These are phyloP conservation scores for Paramyrothecium roridum DNA, from an alignment of 2,329 filamentous ascomycete genomes.

Conservation along the genomic window DNA sequence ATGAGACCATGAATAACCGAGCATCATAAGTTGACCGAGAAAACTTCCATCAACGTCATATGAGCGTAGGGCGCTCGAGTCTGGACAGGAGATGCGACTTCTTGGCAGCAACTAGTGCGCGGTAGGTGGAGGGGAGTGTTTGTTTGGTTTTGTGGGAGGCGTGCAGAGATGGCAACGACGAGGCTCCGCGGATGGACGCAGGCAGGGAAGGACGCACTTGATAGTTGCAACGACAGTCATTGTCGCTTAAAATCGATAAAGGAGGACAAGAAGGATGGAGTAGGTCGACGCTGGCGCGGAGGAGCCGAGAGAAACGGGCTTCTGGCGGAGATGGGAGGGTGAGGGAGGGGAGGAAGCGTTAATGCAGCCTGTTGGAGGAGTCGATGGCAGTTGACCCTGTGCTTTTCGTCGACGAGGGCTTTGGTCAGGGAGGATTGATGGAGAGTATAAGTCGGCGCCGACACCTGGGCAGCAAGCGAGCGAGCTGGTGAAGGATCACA, in stretches of 20 bases:
- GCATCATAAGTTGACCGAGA: not conserved
- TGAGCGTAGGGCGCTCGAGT: not conserved
- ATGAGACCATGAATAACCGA: no score
- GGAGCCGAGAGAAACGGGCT: not conserved
- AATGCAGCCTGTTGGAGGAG: not conserved
- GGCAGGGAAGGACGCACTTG: conserved; percentile 45
- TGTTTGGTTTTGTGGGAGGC: no score
- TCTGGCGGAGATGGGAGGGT: not conserved
- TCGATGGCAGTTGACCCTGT: not conserved
- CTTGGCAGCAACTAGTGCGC: not conserved
- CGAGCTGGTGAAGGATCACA: not conserved
- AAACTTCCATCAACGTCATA: not conserved
- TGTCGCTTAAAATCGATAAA: conserved; percentile 16
- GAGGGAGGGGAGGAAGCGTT: not conserved
- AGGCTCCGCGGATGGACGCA: conserved; percentile 5
- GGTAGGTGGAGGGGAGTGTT: no score
- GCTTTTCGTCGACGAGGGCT: not conserved
- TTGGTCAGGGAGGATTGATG: not conserved
- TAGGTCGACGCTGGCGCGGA: not conserved
- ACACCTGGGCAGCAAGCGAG: not conserved
- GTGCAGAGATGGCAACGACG: not conserved
- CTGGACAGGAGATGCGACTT: not conserved
- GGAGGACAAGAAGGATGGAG: conserved; percentile 3
- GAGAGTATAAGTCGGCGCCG: not conserved
- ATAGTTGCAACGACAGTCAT: conserved; percentile 63